Conservation (phyloP, 768 basidiomycete species). For the Mycena chlorophos region DNA sequence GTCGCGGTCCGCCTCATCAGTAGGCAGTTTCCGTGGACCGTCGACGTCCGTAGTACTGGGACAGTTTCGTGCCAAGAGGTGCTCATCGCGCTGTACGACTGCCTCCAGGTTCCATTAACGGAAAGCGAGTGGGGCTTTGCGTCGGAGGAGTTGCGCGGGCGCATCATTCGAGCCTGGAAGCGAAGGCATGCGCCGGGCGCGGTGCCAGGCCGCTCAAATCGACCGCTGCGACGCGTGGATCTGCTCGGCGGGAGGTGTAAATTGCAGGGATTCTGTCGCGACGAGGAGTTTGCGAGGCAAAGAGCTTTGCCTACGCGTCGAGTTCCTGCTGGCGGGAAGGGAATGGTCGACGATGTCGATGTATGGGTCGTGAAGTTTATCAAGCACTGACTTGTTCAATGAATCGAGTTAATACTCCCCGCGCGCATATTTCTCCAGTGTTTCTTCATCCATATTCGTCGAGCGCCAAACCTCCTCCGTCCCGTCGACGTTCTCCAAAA, state of each 20-base stretch:
- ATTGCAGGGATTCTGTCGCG: constrained; percentile 11
- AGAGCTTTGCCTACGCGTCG: neutral
- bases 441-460: constrained; percentile 25
- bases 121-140: constrained; percentile 14
- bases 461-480: constrained; percentile 26
- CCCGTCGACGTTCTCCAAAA: constrained; percentile 24
- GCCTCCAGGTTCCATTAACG: constrained; percentile 9
- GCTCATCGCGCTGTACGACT: constrained; percentile 2
- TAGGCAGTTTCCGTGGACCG: constrained; percentile 13
- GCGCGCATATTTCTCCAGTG: constrained; percentile 11
- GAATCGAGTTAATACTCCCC: neutral
- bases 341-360: too few species aligned
- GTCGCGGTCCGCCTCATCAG: constrained; percentile 10
- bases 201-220: neutral
- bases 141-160: constrained; percentile 3
- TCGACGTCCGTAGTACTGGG: constrained; percentile 3
- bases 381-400: too few species aligned
- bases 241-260: constrained; percentile 11
- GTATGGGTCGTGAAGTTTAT: too few species aligned
- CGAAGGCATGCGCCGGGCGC: neutral
- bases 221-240: constrained; percentile 11
- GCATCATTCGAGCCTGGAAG: constrained; percentile 8
- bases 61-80: constrained; percentile 10
- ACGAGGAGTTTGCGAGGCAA: constrained; percentile 3
- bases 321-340: too few species aligned